Percentiles rank a stretch among this genome's conserved stretches.
phyloP scores from a whole-genome alignment of 768 basidiomycete genomes.

The Hirschioporus abietinus region DNA sequence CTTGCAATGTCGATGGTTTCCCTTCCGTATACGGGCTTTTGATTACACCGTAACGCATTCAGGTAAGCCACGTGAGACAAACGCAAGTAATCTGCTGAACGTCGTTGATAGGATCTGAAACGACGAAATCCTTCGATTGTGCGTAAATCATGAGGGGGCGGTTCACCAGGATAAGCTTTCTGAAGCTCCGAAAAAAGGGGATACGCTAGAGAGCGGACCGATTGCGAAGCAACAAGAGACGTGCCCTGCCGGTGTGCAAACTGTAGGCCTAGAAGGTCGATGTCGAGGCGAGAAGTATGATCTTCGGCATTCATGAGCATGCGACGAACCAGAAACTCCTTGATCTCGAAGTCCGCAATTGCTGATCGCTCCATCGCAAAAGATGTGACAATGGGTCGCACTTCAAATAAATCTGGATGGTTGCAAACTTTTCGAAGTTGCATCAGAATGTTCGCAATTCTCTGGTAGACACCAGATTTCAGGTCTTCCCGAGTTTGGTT shows the following conservation, averaged over 20 bases:
- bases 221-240: conserved; percentile 47
- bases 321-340: conserved; percentile 82
- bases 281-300: conserved; percentile 36
- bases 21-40: conserved; percentile 31
- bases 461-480: conserved; percentile 80
- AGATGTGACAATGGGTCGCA: conserved; percentile 76
- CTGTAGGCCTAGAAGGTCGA: conserved; percentile 59
- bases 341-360: conserved; percentile 75
- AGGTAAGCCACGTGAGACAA: conserved; percentile 71
- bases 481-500: conserved; percentile 79
- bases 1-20: conserved; percentile 40
- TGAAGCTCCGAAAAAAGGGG: conserved; percentile 49
- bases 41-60: conserved; percentile 64
- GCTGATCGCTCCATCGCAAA: conserved; percentile 73
- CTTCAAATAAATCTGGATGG: conserved; percentile 89
- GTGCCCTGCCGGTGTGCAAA: conserved; percentile 54
- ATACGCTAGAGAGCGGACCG: conserved; percentile 54
- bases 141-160: conserved; percentile 68
- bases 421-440: conserved; percentile 96
- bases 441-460: conserved; percentile 94
- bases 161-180: conserved; percentile 50
- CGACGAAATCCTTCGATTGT: conserved; percentile 67
- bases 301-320: conserved; percentile 52
- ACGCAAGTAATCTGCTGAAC: conserved; percentile 46
- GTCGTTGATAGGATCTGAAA: conserved; percentile 41